Conservation (phyloP, 2,329 filamentous ascomycete species). For the Diaporthe ampelina region DNA sequence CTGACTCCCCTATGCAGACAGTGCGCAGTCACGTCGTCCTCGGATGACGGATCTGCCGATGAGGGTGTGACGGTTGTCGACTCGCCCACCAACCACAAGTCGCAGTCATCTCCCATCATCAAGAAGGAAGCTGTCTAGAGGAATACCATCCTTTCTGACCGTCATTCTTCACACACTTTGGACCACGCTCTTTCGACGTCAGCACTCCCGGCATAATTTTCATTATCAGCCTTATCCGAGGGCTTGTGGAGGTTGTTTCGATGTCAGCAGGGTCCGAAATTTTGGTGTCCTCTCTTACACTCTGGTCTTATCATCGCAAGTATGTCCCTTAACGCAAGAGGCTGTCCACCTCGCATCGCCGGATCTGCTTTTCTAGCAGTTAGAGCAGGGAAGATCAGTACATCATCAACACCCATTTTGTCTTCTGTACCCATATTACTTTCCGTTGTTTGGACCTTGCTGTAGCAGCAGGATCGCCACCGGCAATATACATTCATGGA, state of each 20-base stretch:
- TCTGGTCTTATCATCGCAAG: conserved; percentile 42
- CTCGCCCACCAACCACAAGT: conserved; percentile 59
- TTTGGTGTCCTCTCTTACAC: conserved; percentile 42
- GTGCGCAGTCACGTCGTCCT: conserved; percentile 57
- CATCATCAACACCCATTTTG: conserved; percentile 40
- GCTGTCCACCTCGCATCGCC: conserved; percentile 38
- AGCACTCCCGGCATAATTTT: conserved; percentile 41
- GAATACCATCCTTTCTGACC: conserved; percentile 44
- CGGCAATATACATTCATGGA: conserved; percentile 41
- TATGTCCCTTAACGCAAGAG: conserved; percentile 41
- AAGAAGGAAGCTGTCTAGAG: conserved; percentile 57
- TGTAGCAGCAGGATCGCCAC: conserved; percentile 39
- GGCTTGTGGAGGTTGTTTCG: conserved; percentile 42
- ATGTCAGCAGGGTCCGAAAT: conserved; percentile 42
- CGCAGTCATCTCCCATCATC: conserved; percentile 65
- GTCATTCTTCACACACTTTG: conserved; percentile 43
- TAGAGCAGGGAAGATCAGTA: conserved; percentile 41
- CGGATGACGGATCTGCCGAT: conserved; percentile 62
- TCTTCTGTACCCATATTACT: conserved; percentile 42
- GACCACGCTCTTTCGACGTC: conserved; percentile 40
- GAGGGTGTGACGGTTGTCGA: conserved; percentile 70
- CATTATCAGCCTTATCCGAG: conserved; percentile 41
- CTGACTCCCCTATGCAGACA: conserved; percentile 50
- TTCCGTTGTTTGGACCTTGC: conserved; percentile 41
- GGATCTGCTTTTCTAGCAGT: conserved; percentile 41